A percentile compares a stretch with the other conserved stretches of the same genome.
Conservation (phyloP, 176 grass and related monocot species). For the Leersia perrieri region DNA sequence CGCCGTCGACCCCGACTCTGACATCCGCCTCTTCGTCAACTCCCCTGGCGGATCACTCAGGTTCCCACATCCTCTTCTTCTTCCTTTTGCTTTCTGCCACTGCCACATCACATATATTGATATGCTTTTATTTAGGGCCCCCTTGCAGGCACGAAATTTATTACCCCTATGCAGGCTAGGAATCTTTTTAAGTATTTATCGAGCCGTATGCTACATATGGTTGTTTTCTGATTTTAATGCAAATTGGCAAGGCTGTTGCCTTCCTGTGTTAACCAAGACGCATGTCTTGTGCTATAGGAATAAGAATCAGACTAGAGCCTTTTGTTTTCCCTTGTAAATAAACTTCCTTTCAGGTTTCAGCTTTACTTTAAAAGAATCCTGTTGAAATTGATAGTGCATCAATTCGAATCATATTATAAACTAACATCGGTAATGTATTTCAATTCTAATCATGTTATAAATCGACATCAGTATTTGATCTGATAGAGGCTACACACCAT, state of each 20-base stretch:
- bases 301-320: not conserved
- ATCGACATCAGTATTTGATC: not conserved
- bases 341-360: not conserved
- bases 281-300: not conserved
- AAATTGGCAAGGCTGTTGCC: not conserved
- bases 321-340: not conserved
- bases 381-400: not conserved
- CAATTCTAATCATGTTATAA: not conserved
- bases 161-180: not conserved
- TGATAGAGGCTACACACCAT: not conserved
- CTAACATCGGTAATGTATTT: not conserved
- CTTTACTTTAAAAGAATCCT: not conserved
- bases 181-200: not conserved
- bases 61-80: constrained; percentile 13
- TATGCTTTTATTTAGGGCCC: not conserved
- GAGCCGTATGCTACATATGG: not conserved
- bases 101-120: not conserved
- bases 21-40: constrained; percentile 87
- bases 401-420: not conserved
- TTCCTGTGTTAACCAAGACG: not conserved
- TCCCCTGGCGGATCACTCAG: constrained; percentile 78
- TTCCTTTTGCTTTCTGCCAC: not conserved
- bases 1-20: constrained; percentile 61
- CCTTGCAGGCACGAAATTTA: not conserved
- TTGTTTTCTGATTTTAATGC: not conserved